Percentiles rank a stretch among this genome's conserved stretches.
Conservation (phyloP, 257 asterid species). For the Salvia splendens region DNA sequence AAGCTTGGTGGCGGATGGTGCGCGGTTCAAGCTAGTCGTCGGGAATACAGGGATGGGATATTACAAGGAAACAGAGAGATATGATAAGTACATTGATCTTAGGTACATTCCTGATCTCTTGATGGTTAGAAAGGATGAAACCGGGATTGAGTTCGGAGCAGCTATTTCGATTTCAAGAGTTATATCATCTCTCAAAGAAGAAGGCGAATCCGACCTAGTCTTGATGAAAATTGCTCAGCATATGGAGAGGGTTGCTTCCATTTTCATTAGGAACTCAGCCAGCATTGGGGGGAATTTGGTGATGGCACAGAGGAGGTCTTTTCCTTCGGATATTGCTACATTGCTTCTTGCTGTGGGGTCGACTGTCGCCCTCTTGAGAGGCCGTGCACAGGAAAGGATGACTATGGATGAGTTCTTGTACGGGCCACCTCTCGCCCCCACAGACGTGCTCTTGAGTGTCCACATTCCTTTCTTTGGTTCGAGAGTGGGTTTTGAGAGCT, state of each 20-base stretch:
- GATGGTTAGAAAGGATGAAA: neutral
- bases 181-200: slow-evolving; percentile 1
- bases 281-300: slow-evolving; percentile 33
- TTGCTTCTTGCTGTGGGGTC: slow-evolving; percentile 30
- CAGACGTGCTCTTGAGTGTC: slow-evolving; percentile 21
- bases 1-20: slow-evolving; percentile 4
- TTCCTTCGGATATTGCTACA: slow-evolving; percentile 32
- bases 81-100: slow-evolving; percentile 25
- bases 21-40: slow-evolving; percentile 15
- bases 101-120: slow-evolving; percentile 31
- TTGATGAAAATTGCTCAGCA: slow-evolving; percentile 22
- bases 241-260: slow-evolving; percentile 29
- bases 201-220: slow-evolving; percentile 4
- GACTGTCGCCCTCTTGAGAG: slow-evolving; percentile 18
- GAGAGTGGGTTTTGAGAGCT: slow-evolving; percentile 11
- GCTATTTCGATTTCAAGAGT: slow-evolving; percentile 27
- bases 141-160: slow-evolving; percentile 23
- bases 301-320: slow-evolving; percentile 24
- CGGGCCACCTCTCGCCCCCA: slow-evolving; percentile 26
- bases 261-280: slow-evolving; percentile 27
- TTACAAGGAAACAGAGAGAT: slow-evolving; percentile 18
- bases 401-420: slow-evolving; percentile 26
- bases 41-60: slow-evolving; percentile 27
- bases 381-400: neutral
- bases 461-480: slow-evolving; percentile 27